These are phyloP conservation scores for Starmerella gropengiesseri DNA, from an alignment of 805 yeast genomes.

Conservation along the genomic window DNA sequence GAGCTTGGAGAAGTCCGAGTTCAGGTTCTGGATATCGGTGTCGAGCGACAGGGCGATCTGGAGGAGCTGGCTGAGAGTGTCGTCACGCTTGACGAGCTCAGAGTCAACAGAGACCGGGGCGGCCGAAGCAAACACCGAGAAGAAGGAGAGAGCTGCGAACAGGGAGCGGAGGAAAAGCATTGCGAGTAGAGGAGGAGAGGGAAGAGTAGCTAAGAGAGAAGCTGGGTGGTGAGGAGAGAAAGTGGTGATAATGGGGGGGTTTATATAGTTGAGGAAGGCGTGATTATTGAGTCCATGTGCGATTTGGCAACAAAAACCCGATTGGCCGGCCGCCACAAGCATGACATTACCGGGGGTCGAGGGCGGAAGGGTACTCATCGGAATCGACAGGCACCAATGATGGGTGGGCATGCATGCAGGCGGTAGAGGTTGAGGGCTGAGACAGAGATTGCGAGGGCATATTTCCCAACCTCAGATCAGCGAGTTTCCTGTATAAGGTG, in stretches of 20 bases:
- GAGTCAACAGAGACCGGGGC: neutral
- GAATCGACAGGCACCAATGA: too few relatives aligned
- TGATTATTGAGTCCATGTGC: too few relatives aligned
- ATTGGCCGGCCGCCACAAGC: too few relatives aligned
- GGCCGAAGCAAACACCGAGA: neutral
- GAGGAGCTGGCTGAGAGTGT: neutral
- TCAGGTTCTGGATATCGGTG: neutral
- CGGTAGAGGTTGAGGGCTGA: too few relatives aligned
- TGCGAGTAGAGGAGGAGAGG: neutral
- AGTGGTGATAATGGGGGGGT: neutral
- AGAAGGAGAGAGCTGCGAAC: neutral
- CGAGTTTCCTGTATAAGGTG: too few relatives aligned
- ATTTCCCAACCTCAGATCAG: too few relatives aligned
- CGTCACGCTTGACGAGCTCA: neutral
- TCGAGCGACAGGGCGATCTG: conserved; percentile 2
- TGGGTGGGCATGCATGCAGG: too few relatives aligned
- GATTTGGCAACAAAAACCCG: too few relatives aligned
- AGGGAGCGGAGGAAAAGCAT: conserved; percentile 1
- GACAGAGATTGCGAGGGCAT: too few relatives aligned
- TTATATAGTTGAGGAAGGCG: conserved; percentile 3
- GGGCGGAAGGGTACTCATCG: too few relatives aligned
- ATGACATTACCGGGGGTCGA: too few relatives aligned
- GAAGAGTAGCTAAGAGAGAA: neutral
- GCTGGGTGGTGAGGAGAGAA: neutral
- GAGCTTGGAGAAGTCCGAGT: neutral